Evolutionary conservation across 305 asterid genomes (phyloP).

Genomic region (Coffea humblotiana): DNA sequence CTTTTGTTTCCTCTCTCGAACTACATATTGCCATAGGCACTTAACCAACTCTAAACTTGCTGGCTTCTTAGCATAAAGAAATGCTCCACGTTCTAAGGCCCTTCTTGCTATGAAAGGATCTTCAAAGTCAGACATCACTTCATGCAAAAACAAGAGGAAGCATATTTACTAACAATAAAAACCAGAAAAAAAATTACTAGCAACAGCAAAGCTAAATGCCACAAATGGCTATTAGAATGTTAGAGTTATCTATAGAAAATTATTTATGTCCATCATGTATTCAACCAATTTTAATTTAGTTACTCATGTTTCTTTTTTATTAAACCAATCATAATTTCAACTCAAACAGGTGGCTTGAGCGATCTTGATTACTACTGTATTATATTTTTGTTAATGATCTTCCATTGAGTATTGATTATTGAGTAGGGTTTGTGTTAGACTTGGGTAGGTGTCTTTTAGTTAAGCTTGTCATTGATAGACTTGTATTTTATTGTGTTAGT

Average conservation of each 20-base stretch:
- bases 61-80: conserved; percentile 41
- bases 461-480: too few relatives aligned
- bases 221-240: not conserved
- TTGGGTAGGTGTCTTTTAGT: too few relatives aligned
- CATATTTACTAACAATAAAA: not conserved
- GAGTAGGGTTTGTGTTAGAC: too few relatives aligned
- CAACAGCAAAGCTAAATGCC: not conserved
- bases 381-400: too few relatives aligned
- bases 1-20: conserved; percentile 23
- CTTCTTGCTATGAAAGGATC: conserved; percentile 27
- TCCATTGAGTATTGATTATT: too few relatives aligned
- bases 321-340: not conserved
- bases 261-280: not conserved
- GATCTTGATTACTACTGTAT: too few relatives aligned
- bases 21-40: conserved; percentile 49
- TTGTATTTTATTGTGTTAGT: too few relatives aligned
- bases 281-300: not conserved
- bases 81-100: conserved; percentile 44
- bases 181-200: not conserved
- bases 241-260: not conserved
- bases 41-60: conserved; percentile 20
- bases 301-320: too few relatives aligned
- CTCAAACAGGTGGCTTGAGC: too few relatives aligned
- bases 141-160: not conserved
- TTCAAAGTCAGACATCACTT: conserved; percentile 40